Conservation (phyloP, 2,329 filamentous ascomycete species). For the Xylaria sp. region DNA sequence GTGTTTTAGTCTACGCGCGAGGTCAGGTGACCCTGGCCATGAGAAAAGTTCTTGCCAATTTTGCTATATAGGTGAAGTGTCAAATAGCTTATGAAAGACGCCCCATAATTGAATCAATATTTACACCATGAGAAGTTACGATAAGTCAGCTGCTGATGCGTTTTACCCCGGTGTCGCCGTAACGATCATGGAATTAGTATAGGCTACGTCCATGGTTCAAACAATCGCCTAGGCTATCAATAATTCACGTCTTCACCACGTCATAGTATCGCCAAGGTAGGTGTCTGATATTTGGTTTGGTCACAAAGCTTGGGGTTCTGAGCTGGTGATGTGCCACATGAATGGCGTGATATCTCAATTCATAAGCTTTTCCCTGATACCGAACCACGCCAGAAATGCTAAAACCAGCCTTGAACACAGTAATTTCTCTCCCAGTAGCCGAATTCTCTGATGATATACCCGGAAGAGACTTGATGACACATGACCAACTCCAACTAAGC, state of each 20-base stretch:
- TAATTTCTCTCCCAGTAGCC: slow-evolving; percentile 45
- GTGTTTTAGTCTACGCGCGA: slow-evolving; percentile 37
- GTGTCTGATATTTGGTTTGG: slow-evolving; percentile 16
- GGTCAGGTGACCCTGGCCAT: slow-evolving; percentile 43
- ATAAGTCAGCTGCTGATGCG: background rate
- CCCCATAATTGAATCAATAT: background rate
- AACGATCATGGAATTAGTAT: background rate
- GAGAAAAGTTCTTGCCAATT: background rate
- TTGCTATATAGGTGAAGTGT: background rate
- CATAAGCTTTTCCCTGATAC: slow-evolving; percentile 55
- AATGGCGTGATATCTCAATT: slow-evolving; percentile 50
- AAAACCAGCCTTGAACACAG: slow-evolving; percentile 51
- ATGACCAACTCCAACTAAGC: slow-evolving; percentile 47
- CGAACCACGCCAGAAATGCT: slow-evolving; percentile 61
- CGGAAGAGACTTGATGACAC: slow-evolving; percentile 49
- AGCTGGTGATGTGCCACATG: slow-evolving; percentile 38
- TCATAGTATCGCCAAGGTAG: slow-evolving; percentile 7
- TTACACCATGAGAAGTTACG: no score
- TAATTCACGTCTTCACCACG: background rate
- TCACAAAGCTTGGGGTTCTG: slow-evolving; percentile 36
- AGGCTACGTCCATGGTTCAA: background rate
- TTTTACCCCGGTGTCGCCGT: background rate
- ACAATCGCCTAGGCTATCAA: background rate
- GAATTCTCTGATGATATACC: slow-evolving; percentile 46
- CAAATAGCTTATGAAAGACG: background rate